Base-by-base conservation (phyloP, 257 asterid genomes). In the Nicotiana benthamiana region DNA sequence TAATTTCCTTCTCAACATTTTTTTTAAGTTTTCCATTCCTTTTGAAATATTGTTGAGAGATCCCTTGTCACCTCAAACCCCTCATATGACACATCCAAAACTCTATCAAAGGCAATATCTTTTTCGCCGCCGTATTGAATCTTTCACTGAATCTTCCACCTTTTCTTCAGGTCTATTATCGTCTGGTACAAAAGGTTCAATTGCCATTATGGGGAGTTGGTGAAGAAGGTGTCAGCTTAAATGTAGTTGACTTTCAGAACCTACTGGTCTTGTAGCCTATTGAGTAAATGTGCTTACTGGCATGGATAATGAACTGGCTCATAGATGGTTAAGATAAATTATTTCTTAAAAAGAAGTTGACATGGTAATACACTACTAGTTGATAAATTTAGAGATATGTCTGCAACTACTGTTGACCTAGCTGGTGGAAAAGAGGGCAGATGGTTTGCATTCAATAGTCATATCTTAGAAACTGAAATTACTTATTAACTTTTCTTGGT, bases 261-360 rank as follows among this genome's bases (percentile, higher is more conserved):
- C 60, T 22, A 24, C 24, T 27, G 40, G 36, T 72, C 36, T 72
- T 27, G 24, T 72, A 22, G 78, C 60, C 78, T 24, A 43, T 10
- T 16, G 20, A 17, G 15, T 72, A 72, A 7, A 46, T 46, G 15
- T 46, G 60, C 40, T 24, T 46, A 6, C 40, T 40, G 48, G 78
- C 60, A 72, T 72, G 22, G 22, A 43, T 72, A 72, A 15, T 72
- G 78, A 46, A 46, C 78, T 72, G 40, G 78, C 78, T 72, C 78
- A 24, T 48, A 6, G 24, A 72, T 72, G 40, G 24, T 72, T 22
- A 46, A 46, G 77, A 12, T 46, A 5, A 0, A 13, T 46, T 72
- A 72, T 46, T 70, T 72, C 78, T 46, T 46, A 72, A 72, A 46
- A 72, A 13, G 56, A 46, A 15, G 15, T 15, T 72, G 78, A 7